phyloP scores from a whole-genome alignment of 1,139 yeast genomes.

The Suhomyces bolitotheri region DNA sequence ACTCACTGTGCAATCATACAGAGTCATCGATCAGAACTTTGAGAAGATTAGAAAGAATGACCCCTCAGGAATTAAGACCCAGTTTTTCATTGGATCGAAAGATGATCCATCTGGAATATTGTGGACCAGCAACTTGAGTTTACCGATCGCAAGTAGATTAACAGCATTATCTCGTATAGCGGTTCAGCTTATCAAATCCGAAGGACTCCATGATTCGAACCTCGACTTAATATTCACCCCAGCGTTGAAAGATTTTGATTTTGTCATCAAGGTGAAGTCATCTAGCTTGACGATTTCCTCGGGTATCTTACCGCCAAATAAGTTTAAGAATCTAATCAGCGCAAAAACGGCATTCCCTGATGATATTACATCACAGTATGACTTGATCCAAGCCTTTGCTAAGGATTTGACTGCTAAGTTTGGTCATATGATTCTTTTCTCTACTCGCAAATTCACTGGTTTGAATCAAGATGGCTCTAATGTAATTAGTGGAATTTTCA shows the following conservation, averaged over 20 bases:
- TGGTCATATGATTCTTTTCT: conserved; percentile 59
- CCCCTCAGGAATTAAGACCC: conserved; percentile 78
- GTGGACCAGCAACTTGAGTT: conserved; percentile 72
- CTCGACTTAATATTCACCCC: conserved; percentile 70
- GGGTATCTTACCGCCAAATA: conserved; percentile 56
- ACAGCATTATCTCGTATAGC: conserved; percentile 87
- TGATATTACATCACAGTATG: conserved; percentile 48
- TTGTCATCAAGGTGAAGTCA: conserved; percentile 61
- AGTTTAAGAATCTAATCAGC: conserved; percentile 65
- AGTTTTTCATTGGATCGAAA: conserved; percentile 78
- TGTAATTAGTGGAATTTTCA: conserved; percentile 77
- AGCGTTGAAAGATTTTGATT: conserved; percentile 80
- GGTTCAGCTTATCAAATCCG: conserved; percentile 46
- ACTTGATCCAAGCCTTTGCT: conserved; percentile 55
- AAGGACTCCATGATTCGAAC: conserved; percentile 47
- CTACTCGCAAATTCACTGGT: conserved; percentile 55
- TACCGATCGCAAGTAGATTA: conserved; percentile 82
- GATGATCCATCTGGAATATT: conserved; percentile 81
- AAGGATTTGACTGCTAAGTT: conserved; percentile 58
- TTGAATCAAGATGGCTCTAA: conserved; percentile 50
- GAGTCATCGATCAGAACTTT: conserved; percentile 64
- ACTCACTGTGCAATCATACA: conserved; percentile 61
- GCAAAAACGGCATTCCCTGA: conserved; percentile 44
- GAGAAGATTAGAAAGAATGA: conserved; percentile 67
- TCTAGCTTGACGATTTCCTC: conserved; percentile 45